Evolutionary conservation across 129 eudicot species (phyloP), one percentile per base, ranked within the genome.

Genomic region (Solidago caesia): DNA sequence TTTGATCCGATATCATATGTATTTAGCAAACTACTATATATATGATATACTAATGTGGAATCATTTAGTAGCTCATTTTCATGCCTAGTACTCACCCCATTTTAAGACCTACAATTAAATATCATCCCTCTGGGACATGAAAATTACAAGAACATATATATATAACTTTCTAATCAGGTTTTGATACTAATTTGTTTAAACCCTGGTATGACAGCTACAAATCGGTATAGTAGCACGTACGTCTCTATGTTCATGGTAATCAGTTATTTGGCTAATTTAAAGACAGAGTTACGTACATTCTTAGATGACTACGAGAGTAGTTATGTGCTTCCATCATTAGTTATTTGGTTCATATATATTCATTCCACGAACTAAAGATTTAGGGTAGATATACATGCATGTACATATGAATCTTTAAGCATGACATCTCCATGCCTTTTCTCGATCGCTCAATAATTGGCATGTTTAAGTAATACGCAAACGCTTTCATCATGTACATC

Each of bases 401-500:
- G 65, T 52, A 75, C 21, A 21, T 51, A 52, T 44, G 13, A n/a
- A 64, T 75, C 72, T 75, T 52, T 75, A 64, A 64, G 56, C 41
- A 6, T 64, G 79, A 75, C 64, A 75, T 25, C 25, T 25, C 7
- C 21, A 41, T 65, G 25, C 79, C 56, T 75, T 75, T 75, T 65
- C 12, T 44, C 8, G 65, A 9, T 44, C 8, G 55, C 26, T 75
- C 79, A 75, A 75, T 75, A 64, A 75, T 75, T 75, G 72, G 79
- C 56, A 64, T 42, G 71, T 75, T 65, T 62, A 73, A 79, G 66
- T 57, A 65, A 58, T 46, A 72, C 49, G 58, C 27, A 43, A 68
- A 21, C 42, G 83, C 70, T 73, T 65, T 65, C 64, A 48, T 79
- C 83, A 79, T 74, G 64, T 72, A 72, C 78, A 53, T 64, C 1